Conservation (phyloP, 352 stramenopile genomes). For the Ophiocytium majus region DNA sequence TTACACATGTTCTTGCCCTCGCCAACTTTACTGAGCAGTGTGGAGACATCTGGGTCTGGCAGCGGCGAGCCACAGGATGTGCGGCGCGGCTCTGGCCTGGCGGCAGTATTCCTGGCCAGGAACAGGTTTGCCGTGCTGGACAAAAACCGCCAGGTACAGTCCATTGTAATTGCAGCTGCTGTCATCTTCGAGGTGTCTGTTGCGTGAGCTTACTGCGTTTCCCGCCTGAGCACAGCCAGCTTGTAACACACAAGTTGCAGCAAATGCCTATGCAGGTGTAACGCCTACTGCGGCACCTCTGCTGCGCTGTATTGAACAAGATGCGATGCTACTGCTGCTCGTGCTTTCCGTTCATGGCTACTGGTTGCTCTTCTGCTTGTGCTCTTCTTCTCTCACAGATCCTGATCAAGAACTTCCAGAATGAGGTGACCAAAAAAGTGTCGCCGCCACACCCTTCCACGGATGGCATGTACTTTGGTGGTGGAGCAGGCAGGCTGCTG, state of each 20-base stretch:
- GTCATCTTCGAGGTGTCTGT: neutral
- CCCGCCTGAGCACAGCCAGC: no score
- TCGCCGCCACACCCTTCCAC: conserved; percentile 87
- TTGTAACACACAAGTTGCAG: no score
- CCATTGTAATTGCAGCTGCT: neutral
- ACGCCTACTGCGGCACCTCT: no score
- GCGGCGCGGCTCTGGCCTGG: conserved; percentile 85
- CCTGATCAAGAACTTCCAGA: conserved; percentile 98
- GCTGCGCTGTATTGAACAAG: neutral
- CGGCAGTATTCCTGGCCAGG: conserved; percentile 92
- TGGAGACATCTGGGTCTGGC: neutral
- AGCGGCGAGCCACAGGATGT: conserved; percentile 77
- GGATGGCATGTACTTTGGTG: conserved; percentile 92
- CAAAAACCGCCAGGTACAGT: conserved; percentile 71
- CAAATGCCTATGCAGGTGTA: no score
- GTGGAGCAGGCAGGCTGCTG: conserved; percentile 92
- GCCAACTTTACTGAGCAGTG: no score
- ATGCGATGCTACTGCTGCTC: no score
- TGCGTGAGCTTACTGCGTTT: no score
- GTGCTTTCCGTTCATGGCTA: no score
- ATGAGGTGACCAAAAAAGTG: conserved; percentile 97
- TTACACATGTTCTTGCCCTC: no score
- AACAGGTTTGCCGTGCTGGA: conserved; percentile 98
- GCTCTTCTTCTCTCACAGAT: conserved; percentile 71
- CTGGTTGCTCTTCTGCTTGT: neutral